Conservation (phyloP, 2,329 filamentous ascomycete genomes). For the Verticillium albo-atrum region DNA sequence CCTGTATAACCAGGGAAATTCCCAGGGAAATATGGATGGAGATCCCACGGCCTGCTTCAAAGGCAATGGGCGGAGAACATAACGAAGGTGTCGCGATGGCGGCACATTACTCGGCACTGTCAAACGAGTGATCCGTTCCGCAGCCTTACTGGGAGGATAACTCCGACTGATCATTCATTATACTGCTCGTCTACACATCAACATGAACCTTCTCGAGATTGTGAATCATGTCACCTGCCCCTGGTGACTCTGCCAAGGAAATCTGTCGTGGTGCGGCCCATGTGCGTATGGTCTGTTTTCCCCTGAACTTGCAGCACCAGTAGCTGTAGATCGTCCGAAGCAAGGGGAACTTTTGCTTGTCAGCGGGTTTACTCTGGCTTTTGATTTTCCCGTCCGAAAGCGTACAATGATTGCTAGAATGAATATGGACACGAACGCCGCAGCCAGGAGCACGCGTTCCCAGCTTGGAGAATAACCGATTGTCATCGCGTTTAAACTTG, state of each 20-base stretch:
- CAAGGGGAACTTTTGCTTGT: background rate
- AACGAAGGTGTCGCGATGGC: no score
- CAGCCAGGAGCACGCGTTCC: background rate
- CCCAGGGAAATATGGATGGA: no score
- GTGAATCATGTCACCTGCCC: background rate
- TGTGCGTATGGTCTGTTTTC: background rate
- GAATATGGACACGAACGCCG: background rate
- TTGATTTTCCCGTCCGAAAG: accelerated
- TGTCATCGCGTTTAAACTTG: background rate
- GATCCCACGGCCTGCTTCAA: no score
- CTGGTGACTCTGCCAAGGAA: background rate
- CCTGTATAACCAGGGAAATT: no score
- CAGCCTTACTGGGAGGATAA: no score
- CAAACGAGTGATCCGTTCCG: no score
- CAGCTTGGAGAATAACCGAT: background rate
- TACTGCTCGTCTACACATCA: no score
- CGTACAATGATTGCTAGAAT: background rate
- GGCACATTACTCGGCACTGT: no score
- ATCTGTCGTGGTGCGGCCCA: background rate
- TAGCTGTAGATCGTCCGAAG: background rate
- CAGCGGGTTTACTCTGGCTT: background rate
- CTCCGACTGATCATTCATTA: no score
- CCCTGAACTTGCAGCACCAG: background rate
- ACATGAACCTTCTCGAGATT: no score
- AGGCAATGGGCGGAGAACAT: no score